phyloP scores from a whole-genome alignment of 1,284 basidiomycete species.

The Mrakiaceae sp. region DNA sequence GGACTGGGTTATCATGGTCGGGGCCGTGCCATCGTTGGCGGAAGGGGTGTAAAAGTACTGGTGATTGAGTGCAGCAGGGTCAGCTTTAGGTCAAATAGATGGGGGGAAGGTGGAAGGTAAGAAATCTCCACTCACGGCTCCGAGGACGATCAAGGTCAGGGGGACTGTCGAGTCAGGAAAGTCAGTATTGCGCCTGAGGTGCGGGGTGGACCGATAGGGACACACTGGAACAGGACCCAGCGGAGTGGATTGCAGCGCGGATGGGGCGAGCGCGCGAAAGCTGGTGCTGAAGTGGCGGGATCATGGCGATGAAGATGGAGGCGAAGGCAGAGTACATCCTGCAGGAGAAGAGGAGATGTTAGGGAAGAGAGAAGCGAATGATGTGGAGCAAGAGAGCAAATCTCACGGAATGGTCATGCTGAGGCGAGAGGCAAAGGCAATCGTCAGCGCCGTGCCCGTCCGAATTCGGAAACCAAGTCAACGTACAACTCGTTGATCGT shows the following conservation, averaged over 20 bases:
- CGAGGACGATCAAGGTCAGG: constrained; percentile 78
- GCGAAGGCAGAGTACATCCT: constrained; percentile 61
- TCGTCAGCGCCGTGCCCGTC: too few relatives aligned
- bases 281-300: constrained; percentile 58
- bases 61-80: too few relatives aligned
- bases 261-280: constrained; percentile 54
- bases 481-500: constrained; percentile 48
- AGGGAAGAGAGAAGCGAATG: constrained; percentile 18
- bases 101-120: neutral
- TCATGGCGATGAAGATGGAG: constrained; percentile 69
- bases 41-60: constrained; percentile 3
- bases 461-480: too few relatives aligned
- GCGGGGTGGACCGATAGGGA: neutral
- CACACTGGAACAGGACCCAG: constrained; percentile 61
- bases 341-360: constrained; percentile 15
- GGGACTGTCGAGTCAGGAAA: constrained; percentile 44
- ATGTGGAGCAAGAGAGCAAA: neutral
- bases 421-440: too few relatives aligned
- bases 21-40: neutral
- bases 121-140: constrained; percentile 39
- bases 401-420: constrained; percentile 59
- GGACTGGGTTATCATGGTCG: neutral
- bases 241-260: constrained; percentile 56
- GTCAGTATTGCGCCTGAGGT: neutral
- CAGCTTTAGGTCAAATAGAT: too few relatives aligned